A percentile compares a stretch with the other conserved stretches of the same genome.
phyloP scores from a whole-genome alignment of 257 asterid genomes.

The Henckelia pumila region DNA sequence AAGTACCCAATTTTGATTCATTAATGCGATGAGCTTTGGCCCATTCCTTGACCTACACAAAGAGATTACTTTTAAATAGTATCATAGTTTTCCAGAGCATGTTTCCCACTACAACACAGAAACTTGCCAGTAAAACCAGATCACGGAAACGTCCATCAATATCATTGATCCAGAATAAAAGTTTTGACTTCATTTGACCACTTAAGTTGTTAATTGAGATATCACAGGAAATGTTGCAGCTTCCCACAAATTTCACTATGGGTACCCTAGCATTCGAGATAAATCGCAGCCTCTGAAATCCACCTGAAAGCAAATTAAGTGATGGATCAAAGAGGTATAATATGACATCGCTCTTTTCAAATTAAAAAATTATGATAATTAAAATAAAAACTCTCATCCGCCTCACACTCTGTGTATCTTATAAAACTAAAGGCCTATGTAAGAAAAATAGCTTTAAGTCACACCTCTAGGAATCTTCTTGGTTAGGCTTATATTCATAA shows the following conservation, averaged over 20 bases:
- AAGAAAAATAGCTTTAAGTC: conserved; percentile 15
- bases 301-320: conserved; percentile 52
- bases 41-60: conserved; percentile 95
- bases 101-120: conserved; percentile 17
- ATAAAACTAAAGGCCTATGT: conserved; percentile 12
- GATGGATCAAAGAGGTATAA: conserved; percentile 22
- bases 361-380: too few species aligned
- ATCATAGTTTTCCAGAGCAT: conserved; percentile 10
- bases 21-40: conserved; percentile 74
- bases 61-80: conserved; percentile 24
- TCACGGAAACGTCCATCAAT: conserved; percentile 87
- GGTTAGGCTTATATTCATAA: background rate
- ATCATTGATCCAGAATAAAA: conserved; percentile 76
- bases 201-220: conserved; percentile 75
- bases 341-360: conserved; percentile 10
- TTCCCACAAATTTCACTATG: conserved; percentile 67
- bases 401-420: background rate
- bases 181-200: conserved; percentile 94
- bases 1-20: conserved; percentile 74
- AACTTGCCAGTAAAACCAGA: conserved; percentile 80
- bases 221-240: conserved; percentile 72
- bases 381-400: conserved; percentile 19
- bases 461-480: conserved; percentile 6
- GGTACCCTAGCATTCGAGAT: conserved; percentile 80
- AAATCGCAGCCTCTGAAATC: conserved; percentile 50